Evolutionary conservation across 495 filamentous ascomycete species (phyloP).

Genomic region (Aspergillus conjunctus): DNA sequence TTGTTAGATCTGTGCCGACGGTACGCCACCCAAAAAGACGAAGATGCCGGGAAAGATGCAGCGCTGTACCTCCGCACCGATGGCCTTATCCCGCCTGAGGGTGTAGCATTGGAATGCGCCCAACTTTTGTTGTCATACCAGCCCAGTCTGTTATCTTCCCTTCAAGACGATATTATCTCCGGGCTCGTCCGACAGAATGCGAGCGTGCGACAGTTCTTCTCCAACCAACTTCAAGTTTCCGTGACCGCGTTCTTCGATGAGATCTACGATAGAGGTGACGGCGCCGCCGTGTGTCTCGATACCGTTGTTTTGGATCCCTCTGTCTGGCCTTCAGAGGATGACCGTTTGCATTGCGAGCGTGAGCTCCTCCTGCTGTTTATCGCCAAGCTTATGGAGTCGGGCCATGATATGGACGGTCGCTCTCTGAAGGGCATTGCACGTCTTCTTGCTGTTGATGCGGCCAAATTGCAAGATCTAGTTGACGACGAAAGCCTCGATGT

Average conservation of each 20-base stretch:
- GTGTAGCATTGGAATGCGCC: conserved; percentile 56
- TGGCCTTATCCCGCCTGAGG: conserved; percentile 51
- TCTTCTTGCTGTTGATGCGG: conserved; percentile 61
- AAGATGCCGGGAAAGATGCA: conserved; percentile 59
- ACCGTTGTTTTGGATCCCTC: conserved; percentile 57
- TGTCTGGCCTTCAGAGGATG: conserved; percentile 58
- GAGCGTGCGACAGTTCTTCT: conserved; percentile 59
- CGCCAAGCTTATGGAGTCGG: conserved; percentile 64
- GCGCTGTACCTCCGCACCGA: conserved; percentile 56
- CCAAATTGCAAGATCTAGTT: conserved; percentile 62
- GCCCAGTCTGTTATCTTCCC: conserved; percentile 39
- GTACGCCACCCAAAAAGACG: conserved; percentile 53
- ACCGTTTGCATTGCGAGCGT: conserved; percentile 51
- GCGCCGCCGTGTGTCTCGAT: conserved; percentile 59
- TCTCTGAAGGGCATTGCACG: conserved; percentile 65
- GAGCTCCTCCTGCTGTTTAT: conserved; percentile 69
- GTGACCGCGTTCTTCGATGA: conserved; percentile 58
- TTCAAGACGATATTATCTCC: conserved; percentile 62
- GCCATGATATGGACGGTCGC: conserved; percentile 59
- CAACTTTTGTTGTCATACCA: conserved; percentile 54
- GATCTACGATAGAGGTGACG: conserved; percentile 63
- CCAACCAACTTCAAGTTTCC: conserved; percentile 48
- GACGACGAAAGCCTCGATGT: conserved; percentile 80
- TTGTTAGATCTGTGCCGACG: conserved; percentile 56
- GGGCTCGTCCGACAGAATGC: conserved; percentile 56